phyloP scores from a whole-genome alignment of 1,284 basidiomycete species.

The Anthracocystis setariae region DNA sequence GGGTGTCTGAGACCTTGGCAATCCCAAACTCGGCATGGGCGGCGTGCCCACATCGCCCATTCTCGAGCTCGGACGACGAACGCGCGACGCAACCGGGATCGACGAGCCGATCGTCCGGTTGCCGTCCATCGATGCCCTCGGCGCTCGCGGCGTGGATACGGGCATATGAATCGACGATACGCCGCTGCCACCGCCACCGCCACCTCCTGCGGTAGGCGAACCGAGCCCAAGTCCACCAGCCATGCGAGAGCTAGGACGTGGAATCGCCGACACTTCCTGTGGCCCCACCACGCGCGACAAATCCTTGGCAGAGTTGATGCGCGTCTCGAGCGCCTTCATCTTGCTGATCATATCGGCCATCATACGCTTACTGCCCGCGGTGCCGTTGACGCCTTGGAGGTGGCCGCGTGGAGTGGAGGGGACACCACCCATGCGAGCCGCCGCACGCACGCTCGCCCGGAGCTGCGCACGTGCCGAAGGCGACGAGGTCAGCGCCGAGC shows the following conservation, averaged over 20 bases:
- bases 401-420: slow-evolving; percentile 16
- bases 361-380: slow-evolving; percentile 38
- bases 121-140: slow-evolving; percentile 35
- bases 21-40: slow-evolving; percentile 34
- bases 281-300: slow-evolving; percentile 30
- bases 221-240: slow-evolving; percentile 16
- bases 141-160: slow-evolving; percentile 36
- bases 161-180: slow-evolving; percentile 27
- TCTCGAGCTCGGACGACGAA: slow-evolving; percentile 48
- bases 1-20: slow-evolving; percentile 42
- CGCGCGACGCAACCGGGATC: slow-evolving; percentile 58
- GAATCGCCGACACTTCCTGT: slow-evolving; percentile 56
- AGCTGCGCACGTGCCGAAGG: slow-evolving; percentile 40
- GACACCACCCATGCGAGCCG: slow-evolving; percentile 19
- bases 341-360: slow-evolving; percentile 58
- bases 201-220: slow-evolving; percentile 19
- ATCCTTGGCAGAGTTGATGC: slow-evolving; percentile 55
- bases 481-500: slow-evolving; percentile 20
- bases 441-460: slow-evolving; percentile 27
- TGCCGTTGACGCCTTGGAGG: not conserved
- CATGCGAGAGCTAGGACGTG: slow-evolving; percentile 60
- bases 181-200: slow-evolving; percentile 3
- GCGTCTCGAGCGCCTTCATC: slow-evolving; percentile 61
- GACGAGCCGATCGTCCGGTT: slow-evolving; percentile 50
- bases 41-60: slow-evolving; percentile 42